Evolutionary conservation across 768 basidiomycete species (phyloP), one percentile per base, ranked within the genome.

Genomic region (Trametes cingulata): DNA sequence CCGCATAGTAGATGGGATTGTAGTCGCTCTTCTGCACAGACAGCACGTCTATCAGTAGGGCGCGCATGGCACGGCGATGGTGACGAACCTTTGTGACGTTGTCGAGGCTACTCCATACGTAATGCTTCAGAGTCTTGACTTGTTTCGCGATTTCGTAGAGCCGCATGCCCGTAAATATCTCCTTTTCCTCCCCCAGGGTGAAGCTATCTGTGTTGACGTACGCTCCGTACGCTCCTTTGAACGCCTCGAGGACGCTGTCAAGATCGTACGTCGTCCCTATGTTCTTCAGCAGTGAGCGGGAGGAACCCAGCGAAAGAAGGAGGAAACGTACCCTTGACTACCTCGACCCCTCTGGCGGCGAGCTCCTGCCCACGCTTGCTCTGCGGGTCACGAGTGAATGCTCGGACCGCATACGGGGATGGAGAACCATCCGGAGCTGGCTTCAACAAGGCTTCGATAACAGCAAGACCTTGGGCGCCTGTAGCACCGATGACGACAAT

Each of bases 401-500:
- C 78, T 40, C 77, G 75, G 1, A 79, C 72, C 14, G 67, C 63
- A 64, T 77, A 79, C 0, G 77, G 77, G n/a, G 78, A 78, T 0
- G 76, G 73, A 9, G 69, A 69, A 5, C 76, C 77, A 42, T 76
- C 73, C 17, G 66, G 62, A 49, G 56, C 65, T 20, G 72, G 70
- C 35, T 67, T 67, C 39, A 79, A 72, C 17, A 79, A 68, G 15
- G 71, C 71, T 41, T 75, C 70, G 39, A 77, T 72, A 51, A 78
- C 75, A 17, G 71, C 71, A 55, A 73, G 63, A 9, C 78, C 79
- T 59, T 80, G 79, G 1, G 77, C 77, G 49, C 78, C 78, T 33
- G 79, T 80, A 4, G 75, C 78, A 20, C 79, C 78, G 24, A 79
- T 75, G 42, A 80, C 77, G 43, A 78, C 71, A 56, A 80, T 76